Evolutionary conservation across 2,329 filamentous ascomycete genomes (phyloP), one percentile per base, ranked within the genome.

Genomic region (Xylaria sp.): DNA sequence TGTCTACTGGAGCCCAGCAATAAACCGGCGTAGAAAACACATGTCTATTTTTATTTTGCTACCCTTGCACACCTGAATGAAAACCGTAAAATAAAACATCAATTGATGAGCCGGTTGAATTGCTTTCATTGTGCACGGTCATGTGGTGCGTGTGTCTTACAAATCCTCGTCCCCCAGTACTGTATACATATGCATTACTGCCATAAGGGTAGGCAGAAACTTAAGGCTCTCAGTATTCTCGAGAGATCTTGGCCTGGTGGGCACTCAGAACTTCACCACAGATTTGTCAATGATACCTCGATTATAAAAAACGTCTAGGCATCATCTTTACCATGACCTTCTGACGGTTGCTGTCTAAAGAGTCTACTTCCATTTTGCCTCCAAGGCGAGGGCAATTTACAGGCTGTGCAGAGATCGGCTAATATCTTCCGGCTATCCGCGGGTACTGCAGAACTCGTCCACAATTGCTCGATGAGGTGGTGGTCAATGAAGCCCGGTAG

Each of bases 191-290:
- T 9, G 34, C 34, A 18, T 41, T 41, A 41, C 39, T 41, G 39
- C 39, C 12, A 12, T 18, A 5, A 37, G 34, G 34, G n/a, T 20
- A 20, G 23, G 55, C 23, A 23, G 15, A 46, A 44, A 44, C 23
- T 15, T 31, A 39, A 28, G 56, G 39, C 37, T 46, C 54, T 57
- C 41, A 39, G 46, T 58, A 58, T 23, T 39, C 39, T 39, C 9
- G 56, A 46, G 15, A 58, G 25, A 28, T 55, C 18, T 9, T 3
- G 10, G 13, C 25, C 28, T 12, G 13, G 25, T 51, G 18, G 28
- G 31, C 58, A 62, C 20, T 41, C 59, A 13, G n/a, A 12, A 63
- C 51, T 63, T 57, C 52, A 41, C 61, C 61, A 34, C 61, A 37
- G 39, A 6, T 31, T 58, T 31, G 25, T 8, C 13, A 37, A 10